Percentiles rank a stretch among this genome's conserved stretches.
phyloP scores from a whole-genome alignment of 2,329 filamentous ascomycete genomes.

The Phoma herbarum region DNA sequence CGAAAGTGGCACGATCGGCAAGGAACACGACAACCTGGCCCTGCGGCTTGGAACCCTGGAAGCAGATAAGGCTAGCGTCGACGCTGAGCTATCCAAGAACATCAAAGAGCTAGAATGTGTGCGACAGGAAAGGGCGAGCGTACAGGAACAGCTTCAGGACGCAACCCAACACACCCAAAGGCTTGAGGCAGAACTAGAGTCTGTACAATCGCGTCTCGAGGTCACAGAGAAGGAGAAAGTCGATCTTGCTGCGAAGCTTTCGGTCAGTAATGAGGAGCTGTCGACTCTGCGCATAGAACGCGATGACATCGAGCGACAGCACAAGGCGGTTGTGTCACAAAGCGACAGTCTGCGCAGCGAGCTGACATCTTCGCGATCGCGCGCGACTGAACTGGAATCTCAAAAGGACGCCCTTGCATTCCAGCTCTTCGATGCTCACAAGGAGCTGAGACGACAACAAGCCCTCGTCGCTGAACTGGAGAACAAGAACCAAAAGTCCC shows the following conservation, averaged over 20 bases:
- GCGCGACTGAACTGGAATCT: conserved; percentile 28
- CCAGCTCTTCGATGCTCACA: conserved; percentile 22
- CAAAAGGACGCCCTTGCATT: conserved; percentile 30
- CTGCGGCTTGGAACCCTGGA: conserved; percentile 15
- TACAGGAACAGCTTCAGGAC: conserved; percentile 22
- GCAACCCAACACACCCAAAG: conserved; percentile 14
- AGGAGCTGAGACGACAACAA: conserved; percentile 27
- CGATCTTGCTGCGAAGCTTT: conserved; percentile 30
- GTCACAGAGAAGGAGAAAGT: conserved; percentile 31
- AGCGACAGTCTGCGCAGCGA: conserved; percentile 27
- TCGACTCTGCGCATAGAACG: background rate
- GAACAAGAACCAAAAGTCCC: conserved; percentile 28
- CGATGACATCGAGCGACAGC: conserved; percentile 15
- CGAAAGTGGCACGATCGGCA: conserved; percentile 10
- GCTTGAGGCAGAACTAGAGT: conserved; percentile 30
- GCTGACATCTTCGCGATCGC: conserved; percentile 26
- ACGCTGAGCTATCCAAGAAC: conserved; percentile 12
- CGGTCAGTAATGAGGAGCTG: conserved; percentile 10
- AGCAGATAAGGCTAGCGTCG: conserved; percentile 13
- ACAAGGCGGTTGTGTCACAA: conserved; percentile 15
- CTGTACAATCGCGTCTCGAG: conserved; percentile 26
- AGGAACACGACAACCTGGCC: conserved; percentile 11
- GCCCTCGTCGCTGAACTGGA: conserved; percentile 31
- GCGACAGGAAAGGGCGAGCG: conserved; percentile 4
- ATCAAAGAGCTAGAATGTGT: conserved; percentile 13